phyloP scores from a whole-genome alignment of 2,329 filamentous ascomycete genomes.

The Trichoderma asperellum region DNA sequence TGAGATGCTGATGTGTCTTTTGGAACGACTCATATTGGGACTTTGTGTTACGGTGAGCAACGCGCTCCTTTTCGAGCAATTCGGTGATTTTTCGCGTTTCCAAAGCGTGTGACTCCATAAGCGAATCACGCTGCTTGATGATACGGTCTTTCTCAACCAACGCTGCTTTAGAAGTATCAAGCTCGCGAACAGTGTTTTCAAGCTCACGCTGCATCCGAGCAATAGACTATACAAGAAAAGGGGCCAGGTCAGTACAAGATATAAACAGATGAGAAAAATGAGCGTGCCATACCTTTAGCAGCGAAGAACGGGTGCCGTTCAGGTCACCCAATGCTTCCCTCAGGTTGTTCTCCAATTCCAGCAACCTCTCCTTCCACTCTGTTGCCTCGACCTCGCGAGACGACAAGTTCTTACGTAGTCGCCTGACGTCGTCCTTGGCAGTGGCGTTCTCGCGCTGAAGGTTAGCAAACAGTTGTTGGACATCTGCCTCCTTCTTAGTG shows the following conservation, averaged over 20 bases:
- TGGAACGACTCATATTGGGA: conserved; percentile 86
- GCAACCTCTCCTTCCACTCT: conserved; percentile 87
- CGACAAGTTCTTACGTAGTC: conserved; percentile 79
- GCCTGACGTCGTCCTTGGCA: conserved; percentile 83
- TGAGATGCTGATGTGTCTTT: conserved; percentile 83
- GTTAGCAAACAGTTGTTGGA: conserved; percentile 90
- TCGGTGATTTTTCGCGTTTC: conserved; percentile 85
- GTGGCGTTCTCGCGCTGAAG: conserved; percentile 81
- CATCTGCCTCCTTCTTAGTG: conserved; percentile 89
- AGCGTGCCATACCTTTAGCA: conserved; percentile 67
- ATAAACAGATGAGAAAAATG: not conserved
- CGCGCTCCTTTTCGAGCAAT: conserved; percentile 87
- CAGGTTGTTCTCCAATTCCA: conserved; percentile 87
- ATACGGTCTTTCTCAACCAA: conserved; percentile 89
- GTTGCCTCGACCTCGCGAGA: conserved; percentile 85
- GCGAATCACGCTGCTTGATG: conserved; percentile 83
- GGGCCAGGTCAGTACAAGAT: not conserved
- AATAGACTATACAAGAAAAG: conserved; percentile 62
- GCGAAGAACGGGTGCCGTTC: conserved; percentile 80
- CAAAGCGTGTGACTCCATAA: conserved; percentile 86
- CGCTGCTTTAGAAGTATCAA: conserved; percentile 76
- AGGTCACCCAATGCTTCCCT: conserved; percentile 86
- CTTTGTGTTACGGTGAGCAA: conserved; percentile 82
- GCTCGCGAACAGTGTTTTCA: conserved; percentile 79
- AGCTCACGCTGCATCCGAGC: conserved; percentile 86